Evolutionary conservation across 2,329 filamentous ascomycete genomes (phyloP).

Genomic region (Helotiales sp.): DNA sequence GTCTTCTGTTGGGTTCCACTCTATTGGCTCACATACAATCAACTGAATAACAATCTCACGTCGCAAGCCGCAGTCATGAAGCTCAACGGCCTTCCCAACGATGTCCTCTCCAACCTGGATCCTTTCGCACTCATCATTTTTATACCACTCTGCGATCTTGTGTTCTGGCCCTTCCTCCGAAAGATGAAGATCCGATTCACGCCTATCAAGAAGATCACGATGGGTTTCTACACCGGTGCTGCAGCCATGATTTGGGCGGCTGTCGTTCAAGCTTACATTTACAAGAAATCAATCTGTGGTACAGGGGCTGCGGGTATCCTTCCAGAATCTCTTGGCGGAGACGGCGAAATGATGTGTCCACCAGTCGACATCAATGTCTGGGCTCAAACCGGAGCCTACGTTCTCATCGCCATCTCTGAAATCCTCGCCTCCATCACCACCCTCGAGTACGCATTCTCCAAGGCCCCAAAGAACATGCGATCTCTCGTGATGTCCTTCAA

Average conservation of each 20-base stretch:
- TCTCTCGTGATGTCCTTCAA: slow-evolving; percentile 74
- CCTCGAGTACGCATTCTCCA: slow-evolving; percentile 78
- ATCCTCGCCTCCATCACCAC: slow-evolving; percentile 64
- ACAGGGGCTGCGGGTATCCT: slow-evolving; percentile 53
- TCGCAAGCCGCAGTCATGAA: slow-evolving; percentile 70
- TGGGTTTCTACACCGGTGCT: slow-evolving; percentile 69
- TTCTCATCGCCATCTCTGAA: slow-evolving; percentile 60
- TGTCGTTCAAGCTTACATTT: slow-evolving; percentile 66
- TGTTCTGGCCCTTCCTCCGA: slow-evolving; percentile 72
- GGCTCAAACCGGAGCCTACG: slow-evolving; percentile 54
- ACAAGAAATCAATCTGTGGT: slow-evolving; percentile 66
- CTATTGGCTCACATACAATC: slow-evolving; percentile 45
- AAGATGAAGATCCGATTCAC: slow-evolving; percentile 68
- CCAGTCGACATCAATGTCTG: slow-evolving; percentile 69
- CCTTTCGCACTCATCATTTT: slow-evolving; percentile 77
- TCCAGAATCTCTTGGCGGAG: slow-evolving; percentile 42
- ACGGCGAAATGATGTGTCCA: slow-evolving; percentile 50
- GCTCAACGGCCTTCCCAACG: slow-evolving; percentile 75
- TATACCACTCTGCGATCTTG: slow-evolving; percentile 71
- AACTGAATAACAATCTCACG: slow-evolving; percentile 64
- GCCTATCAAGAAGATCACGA: slow-evolving; percentile 76
- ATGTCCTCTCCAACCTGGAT: slow-evolving; percentile 77
- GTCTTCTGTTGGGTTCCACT: slow-evolving; percentile 66
- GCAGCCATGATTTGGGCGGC: slow-evolving; percentile 64
- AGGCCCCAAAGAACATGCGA: slow-evolving; percentile 80